phyloP scores from a whole-genome alignment of 441 rosid genomes.

The Syzygium malaccense region DNA sequence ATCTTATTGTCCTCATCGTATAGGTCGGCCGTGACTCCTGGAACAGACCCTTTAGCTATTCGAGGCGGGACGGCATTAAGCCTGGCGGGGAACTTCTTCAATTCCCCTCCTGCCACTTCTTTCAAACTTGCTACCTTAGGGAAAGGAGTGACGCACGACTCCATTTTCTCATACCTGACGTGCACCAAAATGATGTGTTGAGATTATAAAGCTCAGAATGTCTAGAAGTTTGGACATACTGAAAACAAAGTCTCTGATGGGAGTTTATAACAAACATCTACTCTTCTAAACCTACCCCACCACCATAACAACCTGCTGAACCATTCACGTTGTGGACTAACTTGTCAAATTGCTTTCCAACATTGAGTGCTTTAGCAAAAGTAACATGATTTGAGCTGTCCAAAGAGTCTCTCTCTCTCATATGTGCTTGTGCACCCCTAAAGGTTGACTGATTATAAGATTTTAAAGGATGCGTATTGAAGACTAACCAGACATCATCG shows the following conservation, averaged over 20 bases:
- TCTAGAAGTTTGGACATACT: not conserved
- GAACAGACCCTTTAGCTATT: slow-evolving; percentile 49
- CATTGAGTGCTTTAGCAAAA: not conserved
- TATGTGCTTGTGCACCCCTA: not conserved
- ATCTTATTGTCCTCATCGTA: slow-evolving; percentile 60
- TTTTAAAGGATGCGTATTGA: not conserved
- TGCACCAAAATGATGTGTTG: slow-evolving; percentile 1
- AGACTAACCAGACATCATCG: slow-evolving; percentile 54
- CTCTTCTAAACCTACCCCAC: not conserved
- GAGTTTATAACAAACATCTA: not conserved
- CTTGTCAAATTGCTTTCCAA: not conserved
- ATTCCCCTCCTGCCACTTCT: slow-evolving; percentile 77
- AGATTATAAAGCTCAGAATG: not conserved
- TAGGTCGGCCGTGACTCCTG: slow-evolving; percentile 45
- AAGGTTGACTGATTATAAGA: not conserved
- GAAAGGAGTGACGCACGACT: slow-evolving; percentile 56
- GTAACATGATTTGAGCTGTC: not conserved
- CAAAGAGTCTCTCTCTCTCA: not conserved
- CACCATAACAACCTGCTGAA: not conserved
- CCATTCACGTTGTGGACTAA: not conserved
- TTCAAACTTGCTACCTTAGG: slow-evolving; percentile 52
- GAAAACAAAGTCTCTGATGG: not conserved
- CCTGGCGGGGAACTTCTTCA: slow-evolving; percentile 82
- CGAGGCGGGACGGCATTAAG: slow-evolving; percentile 73
- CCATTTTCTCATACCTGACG: slow-evolving; percentile 69